phyloP scores from a whole-genome alignment of 768 basidiomycete genomes.

The Cyclocybe cylindracea region DNA sequence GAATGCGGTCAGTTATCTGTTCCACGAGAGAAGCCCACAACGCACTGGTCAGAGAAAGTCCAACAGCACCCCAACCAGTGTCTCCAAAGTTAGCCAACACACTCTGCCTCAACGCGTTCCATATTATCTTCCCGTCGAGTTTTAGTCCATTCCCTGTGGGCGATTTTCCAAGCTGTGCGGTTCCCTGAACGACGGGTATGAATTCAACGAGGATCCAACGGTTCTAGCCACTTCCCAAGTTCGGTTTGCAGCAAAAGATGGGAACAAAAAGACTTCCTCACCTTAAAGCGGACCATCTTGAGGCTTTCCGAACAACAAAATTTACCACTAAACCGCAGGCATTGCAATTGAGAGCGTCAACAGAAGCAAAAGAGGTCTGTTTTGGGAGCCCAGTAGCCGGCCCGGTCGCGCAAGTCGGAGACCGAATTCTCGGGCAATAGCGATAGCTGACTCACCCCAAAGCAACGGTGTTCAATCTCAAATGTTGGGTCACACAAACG shows the following conservation, averaged over 20 bases:
- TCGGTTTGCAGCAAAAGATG: constrained; percentile 3
- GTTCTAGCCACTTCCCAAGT: constrained; percentile 50
- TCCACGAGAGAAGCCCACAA: not conserved
- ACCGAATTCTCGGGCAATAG: too few relatives aligned
- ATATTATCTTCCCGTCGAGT: constrained; percentile 68
- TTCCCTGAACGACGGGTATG: constrained; percentile 43
- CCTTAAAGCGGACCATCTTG: constrained; percentile 73
- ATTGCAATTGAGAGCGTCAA: too few relatives aligned
- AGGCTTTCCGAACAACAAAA: too few relatives aligned
- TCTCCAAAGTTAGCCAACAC: constrained; percentile 79
- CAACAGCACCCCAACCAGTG: constrained; percentile 83
- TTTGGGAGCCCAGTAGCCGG: too few relatives aligned
- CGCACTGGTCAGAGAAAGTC: constrained; percentile 67
- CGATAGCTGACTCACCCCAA: too few relatives aligned
- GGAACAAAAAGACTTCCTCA: constrained; percentile 18
- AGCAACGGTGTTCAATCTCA: too few relatives aligned
- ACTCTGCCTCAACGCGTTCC: constrained; percentile 67
- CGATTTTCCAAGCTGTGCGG: constrained; percentile 23
- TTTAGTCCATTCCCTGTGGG: constrained; percentile 17
- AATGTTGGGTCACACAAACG: too few relatives aligned
- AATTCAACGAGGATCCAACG: constrained; percentile 90
- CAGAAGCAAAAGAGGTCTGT: too few relatives aligned
- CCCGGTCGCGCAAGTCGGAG: too few relatives aligned
- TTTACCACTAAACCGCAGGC: too few relatives aligned
- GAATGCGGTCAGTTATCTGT: not conserved